Evolutionary conservation across 768 basidiomycete species (phyloP), one percentile per base, ranked within the genome.

Genomic region (Leccinum olivaceopallidum): DNA sequence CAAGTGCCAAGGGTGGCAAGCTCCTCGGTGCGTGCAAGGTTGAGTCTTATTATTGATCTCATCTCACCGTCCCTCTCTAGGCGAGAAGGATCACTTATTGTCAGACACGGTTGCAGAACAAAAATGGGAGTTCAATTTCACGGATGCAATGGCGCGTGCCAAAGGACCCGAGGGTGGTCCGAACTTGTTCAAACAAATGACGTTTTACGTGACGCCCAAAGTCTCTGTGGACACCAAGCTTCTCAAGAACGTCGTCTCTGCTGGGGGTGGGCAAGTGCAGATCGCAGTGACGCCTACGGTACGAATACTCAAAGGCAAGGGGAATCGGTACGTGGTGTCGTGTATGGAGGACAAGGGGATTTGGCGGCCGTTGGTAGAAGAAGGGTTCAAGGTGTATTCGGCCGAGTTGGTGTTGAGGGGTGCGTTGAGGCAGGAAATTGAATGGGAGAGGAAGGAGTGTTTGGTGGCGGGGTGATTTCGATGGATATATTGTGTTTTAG

Each of bases 151-250:
- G 14, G 69, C 72, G 20, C 79, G 87, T 3, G 88, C 92, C 0
- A 82, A 82, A 67, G 69, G 57, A 18, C 47, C 77, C 28, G 71
- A 74, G 14, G 69, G 77, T 16, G 84, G 84, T 8, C 14, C 64
- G 5, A 84, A 80, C 60, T 69, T 94, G 0, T 85, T 95, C 60
- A 76, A 79, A 3, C 83, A 83, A 18, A 83, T 82, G 72, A 83
- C 79, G 0, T 92, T 95, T 74, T 94, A 92, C 64, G 73, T 93
- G 54, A 94, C 92, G 0, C 79, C 82, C 0, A 85, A 81, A 61
- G 85, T 92, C 1, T 69, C 78, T 0, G 77, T 88, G 2, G 85
- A 87, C 53, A 68, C 72, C 48, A 84, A 84, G 65, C 69, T 91
- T 37, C 73, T 95, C 57, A 88, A 84, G 76, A 85, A 83, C 52